Percentiles rank a stretch among this genome's conserved stretches.
phyloP scores from a whole-genome alignment of 1,284 basidiomycete genomes.

The Ustilago cynodontis region DNA sequence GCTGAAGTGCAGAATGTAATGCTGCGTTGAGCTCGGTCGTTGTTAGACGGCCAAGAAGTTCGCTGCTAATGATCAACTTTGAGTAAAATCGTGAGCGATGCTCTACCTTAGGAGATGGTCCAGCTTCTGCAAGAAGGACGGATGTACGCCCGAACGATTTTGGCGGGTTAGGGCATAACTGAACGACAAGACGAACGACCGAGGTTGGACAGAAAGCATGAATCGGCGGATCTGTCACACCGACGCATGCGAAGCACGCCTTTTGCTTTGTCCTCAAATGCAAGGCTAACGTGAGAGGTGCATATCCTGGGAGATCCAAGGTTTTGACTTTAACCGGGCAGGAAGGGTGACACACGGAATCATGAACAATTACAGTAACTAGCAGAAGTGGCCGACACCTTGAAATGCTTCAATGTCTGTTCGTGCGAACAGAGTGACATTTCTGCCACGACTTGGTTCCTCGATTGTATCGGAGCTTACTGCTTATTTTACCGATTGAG shows the following conservation, averaged over 20 bases:
- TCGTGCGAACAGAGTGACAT: too few species aligned
- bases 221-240: not conserved
- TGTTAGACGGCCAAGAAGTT: too few species aligned
- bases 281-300: slow-evolving; percentile 1
- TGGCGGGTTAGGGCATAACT: slow-evolving; percentile 3
- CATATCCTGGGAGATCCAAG: not conserved
- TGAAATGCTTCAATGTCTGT: not conserved
- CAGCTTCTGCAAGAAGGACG: not conserved
- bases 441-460: too few species aligned
- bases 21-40: too few species aligned
- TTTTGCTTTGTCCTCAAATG: not conserved
- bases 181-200: not conserved
- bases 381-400: too few species aligned
- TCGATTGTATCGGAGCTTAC: slow-evolving; percentile 4
- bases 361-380: not conserved
- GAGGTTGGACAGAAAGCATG: slow-evolving; percentile 1
- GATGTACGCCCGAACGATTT: slow-evolving; percentile 1
- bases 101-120: too few species aligned
- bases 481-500: too few species aligned
- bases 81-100: too few species aligned
- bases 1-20: too few species aligned
- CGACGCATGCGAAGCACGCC: not conserved
- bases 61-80: too few species aligned
- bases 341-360: not conserved
- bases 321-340: not conserved